Percentiles rank a stretch among this genome's conserved stretches.
These are phyloP conservation scores for Malus asiatica DNA, from an alignment of 306 rosid genomes.

Conservation along the genomic window DNA sequence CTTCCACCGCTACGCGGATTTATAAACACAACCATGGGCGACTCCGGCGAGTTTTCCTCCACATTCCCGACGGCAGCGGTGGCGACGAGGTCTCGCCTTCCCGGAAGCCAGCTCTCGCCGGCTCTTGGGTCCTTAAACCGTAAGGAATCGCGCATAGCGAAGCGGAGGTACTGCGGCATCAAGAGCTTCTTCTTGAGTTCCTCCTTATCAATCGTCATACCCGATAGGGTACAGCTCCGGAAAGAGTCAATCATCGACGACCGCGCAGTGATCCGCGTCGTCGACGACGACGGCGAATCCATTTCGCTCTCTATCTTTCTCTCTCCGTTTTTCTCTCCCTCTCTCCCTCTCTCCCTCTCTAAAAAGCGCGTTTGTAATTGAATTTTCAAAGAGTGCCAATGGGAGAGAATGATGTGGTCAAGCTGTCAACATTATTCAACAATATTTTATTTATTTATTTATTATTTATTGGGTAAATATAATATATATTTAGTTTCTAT, in stretches of 20 bases:
- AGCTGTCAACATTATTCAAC: neutral
- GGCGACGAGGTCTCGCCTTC: constrained; percentile 5
- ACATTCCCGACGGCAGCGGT: constrained; percentile 13
- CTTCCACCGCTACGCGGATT: constrained; percentile 82
- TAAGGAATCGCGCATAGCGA: constrained; percentile 84
- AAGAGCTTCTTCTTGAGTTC: constrained; percentile 57
- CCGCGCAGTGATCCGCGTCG: constrained; percentile 37
- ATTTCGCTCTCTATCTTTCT: neutral
- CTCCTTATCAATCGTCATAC: constrained; percentile 64
- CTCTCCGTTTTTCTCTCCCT: neutral
- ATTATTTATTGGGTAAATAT: neutral
- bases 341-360: neutral
- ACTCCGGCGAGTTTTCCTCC: constrained; percentile 33
- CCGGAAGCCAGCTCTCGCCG: constrained; percentile 43
- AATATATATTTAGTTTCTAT: neutral
- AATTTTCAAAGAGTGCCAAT: neutral
- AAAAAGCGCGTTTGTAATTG: constrained; percentile 3
- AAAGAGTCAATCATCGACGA: constrained; percentile 63
- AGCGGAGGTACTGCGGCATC: constrained; percentile 77
- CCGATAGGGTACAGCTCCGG: constrained; percentile 59
- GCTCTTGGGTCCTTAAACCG: constrained; percentile 55
- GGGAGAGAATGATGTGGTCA: neutral
- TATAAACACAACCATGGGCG: constrained; percentile 82
- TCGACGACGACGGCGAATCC: constrained; percentile 38
- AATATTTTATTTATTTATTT: neutral